Evolutionary conservation across 2,329 filamentous ascomycete genomes (phyloP).

Genomic region (Penicillium sp.): DNA sequence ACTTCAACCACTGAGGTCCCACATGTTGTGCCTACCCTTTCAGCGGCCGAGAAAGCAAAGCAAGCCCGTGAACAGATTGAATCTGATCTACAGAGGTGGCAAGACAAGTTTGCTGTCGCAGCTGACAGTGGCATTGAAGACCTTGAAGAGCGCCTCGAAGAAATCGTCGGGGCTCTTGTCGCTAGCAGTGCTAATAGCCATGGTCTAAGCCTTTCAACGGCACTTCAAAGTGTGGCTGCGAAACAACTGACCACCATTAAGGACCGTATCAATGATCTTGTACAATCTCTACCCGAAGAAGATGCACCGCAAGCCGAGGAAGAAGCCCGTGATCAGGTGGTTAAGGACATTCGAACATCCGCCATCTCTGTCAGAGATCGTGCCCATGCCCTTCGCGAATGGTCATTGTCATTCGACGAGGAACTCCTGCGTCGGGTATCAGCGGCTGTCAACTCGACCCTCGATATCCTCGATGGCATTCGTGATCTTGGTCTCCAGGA

Average conservation of each 20-base stretch:
- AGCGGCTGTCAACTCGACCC: slow-evolving; percentile 73
- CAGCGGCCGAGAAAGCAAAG: slow-evolving; percentile 45
- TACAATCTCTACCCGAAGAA: slow-evolving; percentile 58
- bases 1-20: slow-evolving; percentile 29
- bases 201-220: slow-evolving; percentile 55
- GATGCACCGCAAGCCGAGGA: slow-evolving; percentile 54
- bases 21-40: slow-evolving; percentile 37
- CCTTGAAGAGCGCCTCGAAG: slow-evolving; percentile 60
- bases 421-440: slow-evolving; percentile 69
- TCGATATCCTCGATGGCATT: slow-evolving; percentile 78
- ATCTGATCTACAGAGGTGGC: slow-evolving; percentile 79
- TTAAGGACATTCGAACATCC: slow-evolving; percentile 61
- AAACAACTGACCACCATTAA: slow-evolving; percentile 67
- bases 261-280: slow-evolving; percentile 59
- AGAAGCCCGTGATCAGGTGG: slow-evolving; percentile 53
- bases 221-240: slow-evolving; percentile 67
- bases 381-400: slow-evolving; percentile 73
- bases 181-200: slow-evolving; percentile 58
- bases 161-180: slow-evolving; percentile 73
- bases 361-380: slow-evolving; percentile 73
- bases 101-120: slow-evolving; percentile 80
- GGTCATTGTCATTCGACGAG: slow-evolving; percentile 70
- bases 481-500: slow-evolving; percentile 83
- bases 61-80: slow-evolving; percentile 63
- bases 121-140: slow-evolving; percentile 79